Conservation (phyloP, 208 protist genomes). For the Trypanosoma melophagium region DNA sequence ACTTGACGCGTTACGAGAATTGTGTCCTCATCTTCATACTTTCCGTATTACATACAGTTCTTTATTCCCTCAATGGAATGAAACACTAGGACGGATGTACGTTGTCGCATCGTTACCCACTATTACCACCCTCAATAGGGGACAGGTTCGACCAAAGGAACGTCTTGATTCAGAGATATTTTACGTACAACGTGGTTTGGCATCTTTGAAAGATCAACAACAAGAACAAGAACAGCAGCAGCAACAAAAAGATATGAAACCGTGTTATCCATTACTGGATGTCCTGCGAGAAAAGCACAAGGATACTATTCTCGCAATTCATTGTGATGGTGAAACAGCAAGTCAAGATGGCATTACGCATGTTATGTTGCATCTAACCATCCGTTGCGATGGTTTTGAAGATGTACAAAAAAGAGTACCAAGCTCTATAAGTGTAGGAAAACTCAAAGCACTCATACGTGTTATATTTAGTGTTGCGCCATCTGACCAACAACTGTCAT, state of each 20-base stretch:
- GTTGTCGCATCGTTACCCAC: constrained; percentile 80
- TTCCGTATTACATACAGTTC: constrained; percentile 80
- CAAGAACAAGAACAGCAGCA: constrained; percentile 3
- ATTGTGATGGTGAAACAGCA: constrained; percentile 69
- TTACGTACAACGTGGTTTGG: constrained; percentile 84
- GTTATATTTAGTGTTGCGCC: constrained; percentile 71
- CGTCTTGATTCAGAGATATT: constrained; percentile 83
- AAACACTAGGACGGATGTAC: constrained; percentile 83
- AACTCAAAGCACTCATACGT: constrained; percentile 76
- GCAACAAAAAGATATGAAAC: constrained; percentile 1
- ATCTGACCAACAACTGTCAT: constrained; percentile 60
- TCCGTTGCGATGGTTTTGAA: constrained; percentile 42
- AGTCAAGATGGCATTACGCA: constrained; percentile 52
- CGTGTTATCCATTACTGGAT: constrained; percentile 55
- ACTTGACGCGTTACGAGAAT: constrained; percentile 62
- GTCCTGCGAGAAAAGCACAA: constrained; percentile 79
- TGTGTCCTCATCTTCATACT: constrained; percentile 54
- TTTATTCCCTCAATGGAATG: constrained; percentile 78
- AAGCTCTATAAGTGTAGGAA: constrained; percentile 72
- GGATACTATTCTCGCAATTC: constrained; percentile 80
- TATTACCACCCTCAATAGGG: constrained; percentile 74
- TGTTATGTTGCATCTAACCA: constrained; percentile 69
- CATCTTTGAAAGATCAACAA: constrained; percentile 32
- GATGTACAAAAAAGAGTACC: constrained; percentile 51
- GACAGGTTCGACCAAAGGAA: constrained; percentile 78